Evolutionary conservation across 805 yeast species (phyloP), one percentile per base, ranked within the genome.

Genomic region (Cyberlindnera saturnus): DNA sequence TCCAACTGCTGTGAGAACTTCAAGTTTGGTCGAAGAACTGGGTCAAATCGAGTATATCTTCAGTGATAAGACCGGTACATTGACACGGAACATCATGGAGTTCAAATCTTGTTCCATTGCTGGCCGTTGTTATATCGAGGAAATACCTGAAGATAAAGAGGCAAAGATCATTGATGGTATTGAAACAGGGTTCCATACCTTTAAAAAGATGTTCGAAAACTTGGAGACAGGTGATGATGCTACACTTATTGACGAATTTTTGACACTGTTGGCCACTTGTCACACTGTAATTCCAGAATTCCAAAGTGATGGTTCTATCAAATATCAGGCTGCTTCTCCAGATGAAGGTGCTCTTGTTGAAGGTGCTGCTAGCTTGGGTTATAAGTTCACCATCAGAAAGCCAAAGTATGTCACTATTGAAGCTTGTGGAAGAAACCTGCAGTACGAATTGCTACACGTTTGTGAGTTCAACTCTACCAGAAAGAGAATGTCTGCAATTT

Each of bases 341-440:
- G 99, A 93, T 67, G 99, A 95, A 69, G 99, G 99, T 40, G 99
- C 99, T 0, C 71, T 93, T 48, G 99, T 93, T 3, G 89, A 90
- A 55, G 99, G 99, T 45, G 98, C 96, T 15, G 93, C 97, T 0
- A 72, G 71, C 56, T 67, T 91, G 38, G 98, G 97, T 0, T 93
- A 84, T 60, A 80, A 75, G 49, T 95, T 93, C 61, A 75, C 77
- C 7, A 79, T 88, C 38, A 83, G 99, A 67, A 81, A 81, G 39
- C 99, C 99, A 5, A 80, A 81, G 45, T 74, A 85, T 18, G 83
- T 95, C 29, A 76, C 86, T 0, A 73, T 95, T 34, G 75, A 77
- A 38, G 67, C 75, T 8, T 63, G 69, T 29, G 67, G 68, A 1
- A 56, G 67, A 10, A 82, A 83, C 6, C 66, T 69, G 46, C 70